phyloP scores from a whole-genome alignment of 805 yeast species.

The Monosporozyma solicola region DNA sequence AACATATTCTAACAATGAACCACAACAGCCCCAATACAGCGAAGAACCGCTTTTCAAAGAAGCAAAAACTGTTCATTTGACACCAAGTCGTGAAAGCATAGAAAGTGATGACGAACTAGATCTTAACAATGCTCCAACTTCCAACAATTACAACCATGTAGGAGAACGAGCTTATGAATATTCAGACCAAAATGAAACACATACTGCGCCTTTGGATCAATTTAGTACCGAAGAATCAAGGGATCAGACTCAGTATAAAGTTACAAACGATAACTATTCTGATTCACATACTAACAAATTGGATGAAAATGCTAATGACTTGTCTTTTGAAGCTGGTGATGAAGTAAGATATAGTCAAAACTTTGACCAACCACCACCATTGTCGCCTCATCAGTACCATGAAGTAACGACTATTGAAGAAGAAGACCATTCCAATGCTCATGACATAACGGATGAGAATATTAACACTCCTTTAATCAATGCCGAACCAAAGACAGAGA shows the following conservation, averaged over 20 bases:
- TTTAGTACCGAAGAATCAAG: neutral
- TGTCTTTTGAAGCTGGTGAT: conserved; percentile 31
- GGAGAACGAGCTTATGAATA: neutral
- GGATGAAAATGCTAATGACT: conserved; percentile 13
- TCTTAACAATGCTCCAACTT: conserved; percentile 6
- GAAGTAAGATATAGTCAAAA: conserved; percentile 22
- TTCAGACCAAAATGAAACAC: neutral
- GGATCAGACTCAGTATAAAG: neutral
- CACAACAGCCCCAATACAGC: neutral
- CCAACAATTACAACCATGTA: neutral
- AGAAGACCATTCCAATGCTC: conserved; percentile 11
- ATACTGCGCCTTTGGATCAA: neutral
- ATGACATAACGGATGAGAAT: neutral
- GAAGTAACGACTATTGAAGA: conserved; percentile 28
- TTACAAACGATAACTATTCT: conserved; percentile 1
- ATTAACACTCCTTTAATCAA: neutral
- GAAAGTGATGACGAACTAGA: conserved; percentile 5
- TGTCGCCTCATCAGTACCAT: conserved; percentile 16
- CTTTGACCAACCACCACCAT: conserved; percentile 7
- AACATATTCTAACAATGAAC: neutral
- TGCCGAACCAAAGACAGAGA: conserved; percentile 1
- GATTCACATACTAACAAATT: conserved; percentile 12
- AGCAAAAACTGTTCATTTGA: neutral
- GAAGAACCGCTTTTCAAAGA: neutral
- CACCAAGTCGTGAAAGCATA: conserved; percentile 5